Percentiles rank a stretch among this genome's conserved stretches.
Evolutionary conservation across 495 filamentous ascomycete genomes (phyloP).

Genomic region (Talaromyces stipitatus): DNA sequence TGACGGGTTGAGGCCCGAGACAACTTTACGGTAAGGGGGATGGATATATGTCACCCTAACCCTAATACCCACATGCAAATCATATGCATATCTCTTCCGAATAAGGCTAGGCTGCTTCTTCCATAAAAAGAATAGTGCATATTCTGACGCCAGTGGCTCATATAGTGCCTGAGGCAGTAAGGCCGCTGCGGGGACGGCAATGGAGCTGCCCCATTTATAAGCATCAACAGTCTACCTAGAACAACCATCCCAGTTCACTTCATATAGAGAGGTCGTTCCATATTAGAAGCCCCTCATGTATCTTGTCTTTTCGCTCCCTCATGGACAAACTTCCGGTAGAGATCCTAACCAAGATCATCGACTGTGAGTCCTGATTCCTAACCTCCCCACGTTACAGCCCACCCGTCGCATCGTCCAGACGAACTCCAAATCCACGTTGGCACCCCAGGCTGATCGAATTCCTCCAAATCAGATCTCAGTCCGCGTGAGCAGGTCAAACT

Average conservation of each 20-base stretch:
- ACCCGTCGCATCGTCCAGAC: background rate
- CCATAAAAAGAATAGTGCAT: background rate
- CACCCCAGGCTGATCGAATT: background rate
- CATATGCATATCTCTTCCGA: too few relatives aligned
- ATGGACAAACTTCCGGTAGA: constrained; percentile 69
- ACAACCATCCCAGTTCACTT: background rate
- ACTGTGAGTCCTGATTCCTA: constrained; percentile 54
- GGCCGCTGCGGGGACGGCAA: background rate
- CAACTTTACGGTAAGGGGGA: too few relatives aligned
- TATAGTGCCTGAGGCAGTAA: background rate
- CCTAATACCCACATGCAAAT: background rate
- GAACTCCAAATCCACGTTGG: background rate
- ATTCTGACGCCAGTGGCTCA: background rate
- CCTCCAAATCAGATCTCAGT: constrained; percentile 52
- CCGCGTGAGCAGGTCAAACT: constrained; percentile 60
- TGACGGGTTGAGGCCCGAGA: too few relatives aligned
- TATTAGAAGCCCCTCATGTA: constrained; percentile 27
- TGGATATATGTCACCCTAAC: too few relatives aligned
- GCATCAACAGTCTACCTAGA: background rate
- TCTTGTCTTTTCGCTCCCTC: constrained; percentile 13
- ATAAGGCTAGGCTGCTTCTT: background rate
- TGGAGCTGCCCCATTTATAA: background rate
- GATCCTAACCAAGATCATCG: constrained; percentile 65
- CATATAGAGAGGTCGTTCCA: background rate
- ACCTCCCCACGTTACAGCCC: too few relatives aligned